Base-by-base conservation (phyloP, 2,329 filamentous ascomycete genomes). In the Trichoderma sp. region DNA sequence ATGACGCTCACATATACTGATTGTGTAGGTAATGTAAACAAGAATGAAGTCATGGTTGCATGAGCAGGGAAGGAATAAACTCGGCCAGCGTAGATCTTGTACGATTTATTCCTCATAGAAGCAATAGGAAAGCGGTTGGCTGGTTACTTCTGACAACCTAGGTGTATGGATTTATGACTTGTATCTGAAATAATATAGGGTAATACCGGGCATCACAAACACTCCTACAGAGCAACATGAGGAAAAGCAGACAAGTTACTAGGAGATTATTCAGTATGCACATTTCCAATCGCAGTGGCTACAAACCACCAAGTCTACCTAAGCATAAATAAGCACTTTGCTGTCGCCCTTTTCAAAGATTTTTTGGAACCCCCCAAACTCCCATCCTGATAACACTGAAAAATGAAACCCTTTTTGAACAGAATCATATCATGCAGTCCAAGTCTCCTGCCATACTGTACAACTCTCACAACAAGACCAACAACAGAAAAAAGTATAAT, bases 201-300 rank as follows among this genome's bases (percentile, higher is more conserved):
- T 61, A 60, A 37, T 24, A 47, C 43, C 4, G 6, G 3, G 14
- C 14, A 19, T 43, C 43, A 21, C 19, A 21, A 5, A 31, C 24
- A 31, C 21, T 13, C 58, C 43, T 21, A 31, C 47, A 8, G n/a
- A 21, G n/a, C 10, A 19, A n/a, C n/a, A n/a, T n/a, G n/a, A 16
- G 11, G 47, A 49, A 21, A 49, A 16, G 6, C 49, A 35, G n/a
- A 49, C 7, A 21, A 35, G n/a, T 21, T 43, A 13, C 31, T 55
- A 49, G 61, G 61, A 56, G 49, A 64, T 64, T 64, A 43, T 56
- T 56, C 49, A 35, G 40, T 56, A 64, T 64, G 33, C 33, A 19
- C 49, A 64, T 64, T 64, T 64, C 61, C 61, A 64, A 64, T 56
- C 24, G 31, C 37, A 35, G 49, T 40, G n/a, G 11, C 49, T 16